These are phyloP conservation scores for Naganishia kalamii DNA, from an alignment of 768 basidiomycete genomes.

Conservation along the genomic window DNA sequence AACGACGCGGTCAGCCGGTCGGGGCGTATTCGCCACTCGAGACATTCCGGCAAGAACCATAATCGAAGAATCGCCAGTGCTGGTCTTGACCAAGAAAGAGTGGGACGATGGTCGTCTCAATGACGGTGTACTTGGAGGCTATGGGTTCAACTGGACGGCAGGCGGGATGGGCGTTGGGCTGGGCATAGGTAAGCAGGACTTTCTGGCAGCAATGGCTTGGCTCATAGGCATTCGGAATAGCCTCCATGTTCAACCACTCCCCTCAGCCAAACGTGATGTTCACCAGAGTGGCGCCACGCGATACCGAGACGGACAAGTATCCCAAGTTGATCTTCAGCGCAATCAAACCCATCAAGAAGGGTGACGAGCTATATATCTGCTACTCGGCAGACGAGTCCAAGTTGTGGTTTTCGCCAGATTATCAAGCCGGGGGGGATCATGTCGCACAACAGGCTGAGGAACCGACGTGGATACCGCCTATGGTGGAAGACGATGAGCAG, in stretches of 20 bases:
- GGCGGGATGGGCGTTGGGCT: constrained; percentile 42
- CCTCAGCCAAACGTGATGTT: constrained; percentile 44
- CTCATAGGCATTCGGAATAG: too few species aligned
- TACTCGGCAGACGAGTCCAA: constrained; percentile 43
- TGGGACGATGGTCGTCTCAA: constrained; percentile 47
- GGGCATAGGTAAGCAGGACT: constrained; percentile 38
- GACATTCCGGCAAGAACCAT: constrained; percentile 57
- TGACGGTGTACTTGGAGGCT: constrained; percentile 38
- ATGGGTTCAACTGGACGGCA: constrained; percentile 42
- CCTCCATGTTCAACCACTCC: constrained; percentile 45
- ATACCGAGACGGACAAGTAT: constrained; percentile 3
- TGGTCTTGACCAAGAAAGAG: constrained; percentile 67
- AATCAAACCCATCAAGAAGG: constrained; percentile 27
- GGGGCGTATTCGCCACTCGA: constrained; percentile 52
- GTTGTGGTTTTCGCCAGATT: constrained; percentile 38
- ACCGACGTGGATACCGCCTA: constrained; percentile 1
- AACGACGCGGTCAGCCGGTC: constrained; percentile 35
- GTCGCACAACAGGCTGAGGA: constrained; percentile 3
- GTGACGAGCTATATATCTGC: constrained; percentile 43
- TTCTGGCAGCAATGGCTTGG: too few species aligned
- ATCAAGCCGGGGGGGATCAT: not conserved
- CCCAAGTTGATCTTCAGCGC: constrained; percentile 35
- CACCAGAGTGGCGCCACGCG: constrained; percentile 29
- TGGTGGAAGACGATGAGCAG: not conserved
- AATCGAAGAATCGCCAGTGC: constrained; percentile 78